A percentile compares a stretch with the other conserved stretches of the same genome.
Conservation (phyloP, 495 filamentous ascomycete species). For the Chaetomium cochliodes region DNA sequence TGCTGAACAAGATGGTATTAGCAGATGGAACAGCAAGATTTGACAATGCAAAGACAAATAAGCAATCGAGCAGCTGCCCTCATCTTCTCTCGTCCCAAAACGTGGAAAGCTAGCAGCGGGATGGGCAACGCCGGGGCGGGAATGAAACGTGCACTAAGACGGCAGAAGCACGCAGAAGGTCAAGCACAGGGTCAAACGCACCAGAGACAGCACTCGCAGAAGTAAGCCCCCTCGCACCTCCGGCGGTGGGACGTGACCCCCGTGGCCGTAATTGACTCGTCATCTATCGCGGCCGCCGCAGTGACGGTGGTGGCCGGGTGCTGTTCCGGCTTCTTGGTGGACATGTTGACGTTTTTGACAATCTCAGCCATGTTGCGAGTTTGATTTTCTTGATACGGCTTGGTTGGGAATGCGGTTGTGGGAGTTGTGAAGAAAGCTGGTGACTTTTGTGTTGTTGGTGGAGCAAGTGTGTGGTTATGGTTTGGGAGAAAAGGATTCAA, state of each 20-base stretch:
- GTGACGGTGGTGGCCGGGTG: neutral
- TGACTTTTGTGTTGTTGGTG: neutral
- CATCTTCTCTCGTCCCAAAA: too few relatives aligned
- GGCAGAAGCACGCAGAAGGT: too few relatives aligned
- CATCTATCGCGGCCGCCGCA: neutral
- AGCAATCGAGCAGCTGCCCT: too few relatives aligned
- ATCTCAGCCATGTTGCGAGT: neutral
- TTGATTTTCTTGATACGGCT: neutral
- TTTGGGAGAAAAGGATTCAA: neutral
- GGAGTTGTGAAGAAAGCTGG: neutral
- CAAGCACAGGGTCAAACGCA: neutral
- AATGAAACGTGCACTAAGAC: too few relatives aligned
- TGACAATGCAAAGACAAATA: neutral
- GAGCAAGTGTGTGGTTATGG: neutral
- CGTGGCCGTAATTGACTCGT: neutral
- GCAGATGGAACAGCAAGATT: neutral
- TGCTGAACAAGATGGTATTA: neutral
- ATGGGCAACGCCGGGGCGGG: too few relatives aligned
- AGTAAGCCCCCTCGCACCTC: slow-evolving; percentile 1
- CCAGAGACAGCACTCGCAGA: slow-evolving; percentile 19
- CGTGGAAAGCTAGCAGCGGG: too few relatives aligned
- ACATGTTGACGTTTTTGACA: neutral
- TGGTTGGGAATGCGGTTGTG: too few relatives aligned
- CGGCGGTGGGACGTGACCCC: neutral
- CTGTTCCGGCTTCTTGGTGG: neutral